Conservation (phyloP, 1,284 basidiomycete species). For the Ustilago tritici region DNA sequence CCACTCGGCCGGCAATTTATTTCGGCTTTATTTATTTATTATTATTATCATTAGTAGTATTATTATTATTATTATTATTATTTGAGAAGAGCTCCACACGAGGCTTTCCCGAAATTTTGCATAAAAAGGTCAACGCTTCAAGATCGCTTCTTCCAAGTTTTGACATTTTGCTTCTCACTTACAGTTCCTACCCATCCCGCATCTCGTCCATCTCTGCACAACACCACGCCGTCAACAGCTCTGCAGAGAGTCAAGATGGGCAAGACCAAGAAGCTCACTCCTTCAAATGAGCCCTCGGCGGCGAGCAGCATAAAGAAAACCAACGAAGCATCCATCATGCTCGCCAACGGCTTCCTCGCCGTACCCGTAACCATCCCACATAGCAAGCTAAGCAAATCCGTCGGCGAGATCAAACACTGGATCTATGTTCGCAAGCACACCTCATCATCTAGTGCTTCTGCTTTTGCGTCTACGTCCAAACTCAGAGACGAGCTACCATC, state of each 20-base stretch:
- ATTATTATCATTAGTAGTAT: too few species aligned
- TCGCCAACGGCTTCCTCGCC: conserved; percentile 37
- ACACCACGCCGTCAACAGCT: not conserved
- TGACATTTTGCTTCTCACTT: not conserved
- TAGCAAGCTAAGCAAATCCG: conserved; percentile 1
- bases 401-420: conserved; percentile 24
- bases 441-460: not conserved
- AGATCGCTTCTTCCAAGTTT: conserved; percentile 15
- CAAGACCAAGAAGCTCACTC: conserved; percentile 4
- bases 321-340: conserved; percentile 9
- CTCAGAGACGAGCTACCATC: conserved; percentile 18
- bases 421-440: conserved; percentile 40
- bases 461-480: conserved; percentile 16
- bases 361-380: conserved; percentile 23
- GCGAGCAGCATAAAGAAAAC: not conserved
- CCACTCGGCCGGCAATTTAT: not conserved
- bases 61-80: too few species aligned
- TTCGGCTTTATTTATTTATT: not conserved
- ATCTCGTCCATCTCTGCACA: not conserved
- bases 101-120: conserved; percentile 1
- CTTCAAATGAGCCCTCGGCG: not conserved
- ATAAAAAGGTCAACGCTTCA: not conserved
- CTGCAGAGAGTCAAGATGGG: conserved; percentile 10
- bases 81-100: conserved; percentile 4
- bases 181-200: not conserved